Conservation (phyloP, 768 basidiomycete genomes). For the Thelephora ganbajun region DNA sequence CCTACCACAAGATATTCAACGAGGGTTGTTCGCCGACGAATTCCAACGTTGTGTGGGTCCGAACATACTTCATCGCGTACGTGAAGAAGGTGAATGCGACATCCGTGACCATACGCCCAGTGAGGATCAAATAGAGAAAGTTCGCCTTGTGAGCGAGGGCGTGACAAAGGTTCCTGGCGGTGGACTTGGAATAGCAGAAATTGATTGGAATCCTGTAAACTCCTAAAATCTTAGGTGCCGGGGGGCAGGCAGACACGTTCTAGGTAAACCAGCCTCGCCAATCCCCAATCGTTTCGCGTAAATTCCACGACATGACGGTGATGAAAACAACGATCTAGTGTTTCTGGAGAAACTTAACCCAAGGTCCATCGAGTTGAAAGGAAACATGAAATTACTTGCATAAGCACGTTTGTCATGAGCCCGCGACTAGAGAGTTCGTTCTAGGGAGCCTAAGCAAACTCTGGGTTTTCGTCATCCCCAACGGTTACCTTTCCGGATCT, state of each 20-base stretch:
- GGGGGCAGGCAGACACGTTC: neutral
- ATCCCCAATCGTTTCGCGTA: constrained; percentile 54
- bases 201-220: constrained; percentile 40
- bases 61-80: constrained; percentile 61
- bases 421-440: constrained; percentile 27
- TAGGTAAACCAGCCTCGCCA: constrained; percentile 25
- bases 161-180: constrained; percentile 47
- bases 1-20: constrained; percentile 50
- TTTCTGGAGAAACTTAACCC: neutral
- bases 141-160: constrained; percentile 44
- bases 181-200: constrained; percentile 34
- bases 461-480: constrained; percentile 12
- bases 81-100: constrained; percentile 49
- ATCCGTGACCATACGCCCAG: constrained; percentile 53
- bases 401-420: constrained; percentile 25
- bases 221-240: constrained; percentile 21
- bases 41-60: constrained; percentile 52
- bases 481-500: too few relatives aligned
- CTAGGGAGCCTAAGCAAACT: constrained; percentile 39
- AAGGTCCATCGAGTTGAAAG: neutral
- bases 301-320: constrained; percentile 49
- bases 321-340: constrained; percentile 55
- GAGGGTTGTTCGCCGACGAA: constrained; percentile 46
- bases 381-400: constrained; percentile 24
- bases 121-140: constrained; percentile 55